Evolutionary conservation across 768 basidiomycete species (phyloP), one percentile per base, ranked within the genome.

Genomic region (Mycena kentingensis): DNA sequence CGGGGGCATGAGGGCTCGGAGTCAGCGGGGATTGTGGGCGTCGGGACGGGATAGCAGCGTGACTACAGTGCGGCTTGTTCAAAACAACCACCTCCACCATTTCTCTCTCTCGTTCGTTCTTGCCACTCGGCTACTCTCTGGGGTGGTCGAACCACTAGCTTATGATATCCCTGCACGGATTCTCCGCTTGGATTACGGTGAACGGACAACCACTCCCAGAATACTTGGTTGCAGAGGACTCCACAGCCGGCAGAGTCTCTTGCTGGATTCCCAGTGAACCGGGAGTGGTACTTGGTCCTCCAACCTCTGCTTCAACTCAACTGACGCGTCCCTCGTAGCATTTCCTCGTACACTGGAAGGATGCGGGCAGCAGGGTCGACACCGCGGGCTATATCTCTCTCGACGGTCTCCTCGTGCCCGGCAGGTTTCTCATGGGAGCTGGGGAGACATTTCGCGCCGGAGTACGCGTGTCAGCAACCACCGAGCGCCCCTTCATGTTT

Each of bases 251-350:
- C 53, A 73, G 72, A 8, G 77, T 84, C 7, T 81, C 81, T 5
- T 88, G 88, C 62, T 88, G 85, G 85, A 81, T 89, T 58, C 79
- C 83, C 6, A 79, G 85, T 51, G 74, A 80, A 44, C 70, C 71
- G 22, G 85, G 84, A 22, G 76, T 83, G 73, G 85, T 83, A 52
- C 3, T n/a, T n/a, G n/a, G 69, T 36, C 21, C 5, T 5, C 21
- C 28, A 16, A 39, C 19, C 19, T 58, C 21, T 32, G 24, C 46
- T n/a, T 24, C n/a, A 36, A 18, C 46, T 35, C 28, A 18, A 50
- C 45, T 19, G 16, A 56, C 37, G 54, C 36, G 22, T 15, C 21
- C 27, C 10, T 39, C 32, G 29, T 57, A 88, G 85, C 65, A 57
- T 5, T 88, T 88, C 64, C 70, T 73, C 3, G 77, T 88, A 0